A percentile compares a stretch with the other conserved stretches of the same genome.
These are phyloP conservation scores for Lepiota venenata DNA, from an alignment of 768 basidiomycete genomes.

Conservation along the genomic window DNA sequence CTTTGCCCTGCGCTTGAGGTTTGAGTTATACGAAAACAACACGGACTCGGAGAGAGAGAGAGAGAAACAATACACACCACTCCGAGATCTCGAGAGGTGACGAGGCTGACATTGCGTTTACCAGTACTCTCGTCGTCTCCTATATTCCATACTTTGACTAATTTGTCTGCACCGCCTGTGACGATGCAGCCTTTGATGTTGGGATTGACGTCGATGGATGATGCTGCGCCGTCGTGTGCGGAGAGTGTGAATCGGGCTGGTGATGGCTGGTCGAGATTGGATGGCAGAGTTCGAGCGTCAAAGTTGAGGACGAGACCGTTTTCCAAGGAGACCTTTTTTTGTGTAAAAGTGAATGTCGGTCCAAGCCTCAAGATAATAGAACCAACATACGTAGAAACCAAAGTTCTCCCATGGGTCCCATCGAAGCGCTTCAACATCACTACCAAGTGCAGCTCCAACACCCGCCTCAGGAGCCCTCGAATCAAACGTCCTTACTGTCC, in stretches of 20 bases:
- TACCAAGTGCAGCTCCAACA: slow-evolving; percentile 81
- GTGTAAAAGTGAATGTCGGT: neutral
- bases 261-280: slow-evolving; percentile 58
- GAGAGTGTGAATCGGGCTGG: slow-evolving; percentile 84
- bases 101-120: slow-evolving; percentile 77
- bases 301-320: slow-evolving; percentile 93
- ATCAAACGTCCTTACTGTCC: slow-evolving; percentile 94
- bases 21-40: neutral
- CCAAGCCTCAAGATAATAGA: neutral
- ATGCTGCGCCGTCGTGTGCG: slow-evolving; percentile 90
- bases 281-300: slow-evolving; percentile 81
- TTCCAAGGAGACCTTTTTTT: slow-evolving; percentile 80
- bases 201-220: slow-evolving; percentile 88
- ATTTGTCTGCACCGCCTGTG: slow-evolving; percentile 93
- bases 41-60: too few relatives aligned
- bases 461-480: slow-evolving; percentile 77
- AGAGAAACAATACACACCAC: slow-evolving; percentile 76
- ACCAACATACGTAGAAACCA: slow-evolving; percentile 73
- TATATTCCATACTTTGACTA: slow-evolving; percentile 96
- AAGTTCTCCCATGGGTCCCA: slow-evolving; percentile 97
- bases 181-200: slow-evolving; percentile 87
- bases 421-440: slow-evolving; percentile 89
- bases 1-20: slow-evolving; percentile 70
- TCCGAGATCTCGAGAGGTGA: slow-evolving; percentile 85
- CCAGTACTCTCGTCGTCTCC: slow-evolving; percentile 57